Conservation (phyloP, 208 protist species). For the Ichthyophonus hoferi region DNA sequence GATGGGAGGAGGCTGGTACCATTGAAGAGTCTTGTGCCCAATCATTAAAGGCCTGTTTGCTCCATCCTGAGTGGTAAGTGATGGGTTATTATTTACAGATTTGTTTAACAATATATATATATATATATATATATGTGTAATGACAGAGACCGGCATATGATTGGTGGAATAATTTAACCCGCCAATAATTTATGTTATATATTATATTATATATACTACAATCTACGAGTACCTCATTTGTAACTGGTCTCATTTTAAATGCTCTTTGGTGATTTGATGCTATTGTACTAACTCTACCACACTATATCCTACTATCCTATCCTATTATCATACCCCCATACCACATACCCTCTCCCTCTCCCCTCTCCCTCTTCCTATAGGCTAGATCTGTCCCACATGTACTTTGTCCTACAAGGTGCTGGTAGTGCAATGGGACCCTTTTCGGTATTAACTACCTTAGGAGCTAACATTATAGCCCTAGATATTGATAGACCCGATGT, state of each 20-base stretch:
- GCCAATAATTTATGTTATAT: no score
- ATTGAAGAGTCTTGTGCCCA: slow-evolving; percentile 41
- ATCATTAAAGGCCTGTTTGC: not conserved
- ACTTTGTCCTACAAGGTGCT: slow-evolving; percentile 57
- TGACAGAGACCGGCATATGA: not conserved
- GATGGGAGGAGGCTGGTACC: slow-evolving; percentile 51
- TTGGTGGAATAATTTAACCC: no score
- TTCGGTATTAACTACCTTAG: slow-evolving; percentile 36
- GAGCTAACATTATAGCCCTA: slow-evolving; percentile 55
- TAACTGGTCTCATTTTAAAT: no score
- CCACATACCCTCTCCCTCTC: not conserved
- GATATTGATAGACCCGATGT: slow-evolving; percentile 29
- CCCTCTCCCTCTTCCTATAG: not conserved
- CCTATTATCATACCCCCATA: not conserved
- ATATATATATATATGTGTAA: not conserved
- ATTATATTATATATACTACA: no score
- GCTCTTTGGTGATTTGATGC: no score
- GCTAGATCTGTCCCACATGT: slow-evolving; percentile 48
- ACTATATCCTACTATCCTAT: not conserved
- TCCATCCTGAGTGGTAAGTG: not conserved
- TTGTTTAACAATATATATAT: not conserved
- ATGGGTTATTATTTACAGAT: not conserved
- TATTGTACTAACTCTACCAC: no score
- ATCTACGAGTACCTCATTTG: no score
- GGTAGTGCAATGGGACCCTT: slow-evolving; percentile 56